Evolutionary conservation across 2,329 filamentous ascomycete genomes (phyloP), one percentile per base, ranked within the genome.

Genomic region (Colletotrichum orbiculare): DNA sequence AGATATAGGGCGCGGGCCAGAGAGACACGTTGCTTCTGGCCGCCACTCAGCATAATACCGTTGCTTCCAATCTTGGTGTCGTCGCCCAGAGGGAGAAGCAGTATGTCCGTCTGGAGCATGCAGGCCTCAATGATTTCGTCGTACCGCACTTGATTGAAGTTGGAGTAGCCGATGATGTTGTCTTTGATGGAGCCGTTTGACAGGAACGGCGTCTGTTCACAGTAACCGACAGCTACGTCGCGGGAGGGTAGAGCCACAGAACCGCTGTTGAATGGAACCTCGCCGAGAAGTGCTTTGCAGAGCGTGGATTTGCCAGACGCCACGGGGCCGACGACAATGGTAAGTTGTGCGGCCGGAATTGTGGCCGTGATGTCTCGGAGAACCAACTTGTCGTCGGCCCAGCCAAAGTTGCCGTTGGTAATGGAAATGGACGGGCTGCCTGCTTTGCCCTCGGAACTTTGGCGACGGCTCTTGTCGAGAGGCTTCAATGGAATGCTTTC

Each of bases 291-390:
- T 1, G 74, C 76, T 38, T 78, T 79, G 71, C 75, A 78, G 0
- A 81, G 68, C 0, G 79, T 76, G 0, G 78, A 79, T 60, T 82
- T 82, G 0, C 80, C 80, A 0, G 75, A 76, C 1, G 73, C 79
- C 5, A 81, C 71, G 0, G 79, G 79, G 0, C 79, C 80, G 8
- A 79, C 73, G 2, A 82, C 69, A 7, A 81, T 73, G 4, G 76
- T 81, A 1, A 81, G 71, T 6, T 71, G 64, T 4, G 69, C 68
- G 0, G 69, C 57, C 2, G 75, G 72, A 3, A 82, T 70, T 1
- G 68, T 68, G 2, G 79, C 60, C 12, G 76, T 69, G 60, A 82
- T 72, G 10, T 76, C 54, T 1, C 50, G 68, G 3, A 81, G 71
- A 8, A 67, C 64, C 60, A 68, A 68, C 41, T 69, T 74, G 34